These are phyloP conservation scores for Mucor saturninus DNA, from an alignment of 371 early-diverging fungal genomes.

Conservation along the genomic window DNA sequence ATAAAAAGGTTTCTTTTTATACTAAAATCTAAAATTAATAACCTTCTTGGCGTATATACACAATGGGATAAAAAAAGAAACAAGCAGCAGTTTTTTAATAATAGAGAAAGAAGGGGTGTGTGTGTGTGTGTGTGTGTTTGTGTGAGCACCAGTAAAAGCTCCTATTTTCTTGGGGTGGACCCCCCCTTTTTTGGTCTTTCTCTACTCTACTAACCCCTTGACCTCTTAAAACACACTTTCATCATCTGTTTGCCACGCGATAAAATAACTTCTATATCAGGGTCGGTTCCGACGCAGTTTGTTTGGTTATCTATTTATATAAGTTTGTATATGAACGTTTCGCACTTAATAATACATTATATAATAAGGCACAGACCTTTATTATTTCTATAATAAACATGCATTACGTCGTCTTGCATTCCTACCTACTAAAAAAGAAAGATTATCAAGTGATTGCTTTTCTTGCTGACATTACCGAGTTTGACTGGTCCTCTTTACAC, in stretches of 20 bases:
- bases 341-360: not conserved
- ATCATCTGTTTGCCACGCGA: conserved; percentile 20
- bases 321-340: not conserved
- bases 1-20: conserved; percentile 9
- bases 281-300: conserved; percentile 13
- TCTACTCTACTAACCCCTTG: not conserved
- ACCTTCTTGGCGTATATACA: conserved; percentile 6
- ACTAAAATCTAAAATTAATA: conserved; percentile 10
- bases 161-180: conserved; percentile 15
- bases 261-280: conserved; percentile 13
- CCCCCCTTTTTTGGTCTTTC: conserved; percentile 1
- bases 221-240: not conserved
- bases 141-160: conserved; percentile 13
- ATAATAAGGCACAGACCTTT: conserved; percentile 12
- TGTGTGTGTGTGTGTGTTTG: no score
- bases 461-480: not conserved
- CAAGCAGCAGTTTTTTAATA: conserved; percentile 1
- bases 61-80: conserved; percentile 7
- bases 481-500: not conserved
- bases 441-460: not conserved
- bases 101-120: not conserved
- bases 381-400: not conserved
- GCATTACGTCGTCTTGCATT: conserved; percentile 14
- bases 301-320: conserved; percentile 7
- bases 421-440: no score